Conservation (phyloP, 805 yeast genomes). For the Kurtzmaniella fragi region DNA sequence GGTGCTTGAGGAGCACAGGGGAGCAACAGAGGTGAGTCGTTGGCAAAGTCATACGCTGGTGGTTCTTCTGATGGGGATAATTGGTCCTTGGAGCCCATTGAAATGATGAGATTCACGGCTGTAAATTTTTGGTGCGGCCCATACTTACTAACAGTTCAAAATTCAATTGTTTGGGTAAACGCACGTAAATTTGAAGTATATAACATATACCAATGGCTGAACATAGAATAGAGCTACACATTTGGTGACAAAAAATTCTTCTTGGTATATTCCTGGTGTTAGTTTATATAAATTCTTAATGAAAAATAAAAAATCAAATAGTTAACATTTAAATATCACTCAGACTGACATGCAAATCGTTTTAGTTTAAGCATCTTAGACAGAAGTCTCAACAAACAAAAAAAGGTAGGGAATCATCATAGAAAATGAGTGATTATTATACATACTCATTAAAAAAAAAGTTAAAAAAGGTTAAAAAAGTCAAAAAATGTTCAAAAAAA, state of each 20-base stretch:
- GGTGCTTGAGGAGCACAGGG: conserved; percentile 1
- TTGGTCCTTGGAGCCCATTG: background rate
- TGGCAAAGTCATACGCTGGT: conserved; percentile 18
- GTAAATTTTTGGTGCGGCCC: background rate
- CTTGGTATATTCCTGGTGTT: background rate
- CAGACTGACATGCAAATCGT: conserved; percentile 44
- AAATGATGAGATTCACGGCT: background rate
- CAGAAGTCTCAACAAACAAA: conserved; percentile 4
- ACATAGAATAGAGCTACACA: too few species aligned
- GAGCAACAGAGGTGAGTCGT: conserved; percentile 4
- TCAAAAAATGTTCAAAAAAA: conserved; percentile 1
- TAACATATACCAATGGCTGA: too few species aligned
- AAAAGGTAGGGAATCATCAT: conserved; percentile 13
- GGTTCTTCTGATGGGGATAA: conserved; percentile 12
- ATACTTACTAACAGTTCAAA: too few species aligned
- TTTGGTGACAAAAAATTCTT: background rate
- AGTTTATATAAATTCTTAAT: conserved; percentile 1
- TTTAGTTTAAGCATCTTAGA: conserved; percentile 20
- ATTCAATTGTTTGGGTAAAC: background rate
- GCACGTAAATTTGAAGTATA: too few species aligned
- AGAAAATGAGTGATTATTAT: background rate
- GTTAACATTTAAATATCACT: conserved; percentile 3
- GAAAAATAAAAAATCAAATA: background rate
- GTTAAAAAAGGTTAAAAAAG: conserved; percentile 1
- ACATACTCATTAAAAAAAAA: conserved; percentile 2